These are phyloP conservation scores for Cutaneotrichosporon curvatum DNA, from an alignment of 1,284 basidiomycete genomes.

Conservation along the genomic window DNA sequence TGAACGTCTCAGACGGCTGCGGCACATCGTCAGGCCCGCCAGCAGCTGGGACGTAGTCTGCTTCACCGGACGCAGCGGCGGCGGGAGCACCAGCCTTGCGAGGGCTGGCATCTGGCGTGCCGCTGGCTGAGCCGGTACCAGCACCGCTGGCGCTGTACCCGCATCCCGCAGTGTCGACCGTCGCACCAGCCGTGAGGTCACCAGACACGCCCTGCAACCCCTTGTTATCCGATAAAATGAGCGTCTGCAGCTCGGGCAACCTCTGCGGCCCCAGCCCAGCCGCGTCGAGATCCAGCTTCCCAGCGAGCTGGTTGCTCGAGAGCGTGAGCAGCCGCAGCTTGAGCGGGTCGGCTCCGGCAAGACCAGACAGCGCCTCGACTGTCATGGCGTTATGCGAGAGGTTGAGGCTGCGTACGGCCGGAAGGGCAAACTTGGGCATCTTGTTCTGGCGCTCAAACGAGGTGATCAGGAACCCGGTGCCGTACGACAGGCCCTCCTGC, in stretches of 20 bases:
- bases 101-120: neutral
- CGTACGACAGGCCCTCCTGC: constrained; percentile 37
- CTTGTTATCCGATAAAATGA: constrained; percentile 26
- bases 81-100: neutral
- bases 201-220: constrained; percentile 22
- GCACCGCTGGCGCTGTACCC: constrained; percentile 1
- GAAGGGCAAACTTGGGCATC: constrained; percentile 22
- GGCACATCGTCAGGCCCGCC: constrained; percentile 20
- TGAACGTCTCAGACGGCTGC: constrained; percentile 26
- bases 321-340: constrained; percentile 30
- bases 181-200: constrained; percentile 14
- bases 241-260: constrained; percentile 26
- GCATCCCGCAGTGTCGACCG: constrained; percentile 30
- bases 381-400: constrained; percentile 32
- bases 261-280: constrained; percentile 15
- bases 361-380: constrained; percentile 16
- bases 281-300: constrained; percentile 19
- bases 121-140: neutral
- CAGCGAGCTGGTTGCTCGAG: constrained; percentile 28
- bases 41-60: constrained; percentile 7
- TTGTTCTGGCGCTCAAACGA: constrained; percentile 31
- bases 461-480: constrained; percentile 38
- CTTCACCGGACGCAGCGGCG: neutral
- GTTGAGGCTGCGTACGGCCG: constrained; percentile 29
- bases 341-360: constrained; percentile 14